phyloP scores from a whole-genome alignment of 768 basidiomycete genomes.

The Russula abietina region DNA sequence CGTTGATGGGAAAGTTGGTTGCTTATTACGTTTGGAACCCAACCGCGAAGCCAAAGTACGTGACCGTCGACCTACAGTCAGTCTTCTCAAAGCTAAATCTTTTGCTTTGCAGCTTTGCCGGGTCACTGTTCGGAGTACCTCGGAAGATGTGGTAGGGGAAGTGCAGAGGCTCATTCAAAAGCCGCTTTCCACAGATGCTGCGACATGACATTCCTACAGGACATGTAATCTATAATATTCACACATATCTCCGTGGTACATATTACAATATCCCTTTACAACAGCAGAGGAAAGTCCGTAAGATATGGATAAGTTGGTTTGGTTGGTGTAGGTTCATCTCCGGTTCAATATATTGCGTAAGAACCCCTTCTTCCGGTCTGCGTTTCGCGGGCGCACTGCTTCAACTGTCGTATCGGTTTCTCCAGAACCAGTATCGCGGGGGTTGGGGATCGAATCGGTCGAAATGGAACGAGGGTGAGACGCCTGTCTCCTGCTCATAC shows the following conservation, averaged over 20 bases:
- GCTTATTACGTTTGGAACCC: slow-evolving; percentile 87
- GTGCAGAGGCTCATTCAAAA: slow-evolving; percentile 50
- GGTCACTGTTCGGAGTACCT: slow-evolving; percentile 90
- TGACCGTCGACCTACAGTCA: neutral
- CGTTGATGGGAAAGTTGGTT: slow-evolving; percentile 91
- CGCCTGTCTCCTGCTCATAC: slow-evolving; percentile 24
- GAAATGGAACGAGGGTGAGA: slow-evolving; percentile 48
- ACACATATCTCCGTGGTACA: slow-evolving; percentile 17
- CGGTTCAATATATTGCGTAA: slow-evolving; percentile 38
- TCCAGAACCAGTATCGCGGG: neutral
- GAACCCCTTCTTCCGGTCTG: slow-evolving; percentile 34
- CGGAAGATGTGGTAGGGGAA: slow-evolving; percentile 77
- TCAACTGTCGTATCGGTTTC: neutral
- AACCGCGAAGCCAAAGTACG: slow-evolving; percentile 91
- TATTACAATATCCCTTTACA: slow-evolving; percentile 19
- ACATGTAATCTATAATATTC: slow-evolving; percentile 18
- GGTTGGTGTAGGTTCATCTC: slow-evolving; percentile 28
- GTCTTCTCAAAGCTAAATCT: neutral
- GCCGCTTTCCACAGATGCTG: slow-evolving; percentile 32
- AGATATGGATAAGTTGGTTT: neutral
- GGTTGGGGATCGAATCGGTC: slow-evolving; percentile 46
- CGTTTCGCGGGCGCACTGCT: slow-evolving; percentile 19
- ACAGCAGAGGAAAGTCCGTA: slow-evolving; percentile 2
- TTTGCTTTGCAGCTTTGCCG: slow-evolving; percentile 64
- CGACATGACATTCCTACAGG: slow-evolving; percentile 21